These are phyloP conservation scores for Phlebopus sp. DNA, from an alignment of 1,284 basidiomycete genomes.

Conservation along the genomic window DNA sequence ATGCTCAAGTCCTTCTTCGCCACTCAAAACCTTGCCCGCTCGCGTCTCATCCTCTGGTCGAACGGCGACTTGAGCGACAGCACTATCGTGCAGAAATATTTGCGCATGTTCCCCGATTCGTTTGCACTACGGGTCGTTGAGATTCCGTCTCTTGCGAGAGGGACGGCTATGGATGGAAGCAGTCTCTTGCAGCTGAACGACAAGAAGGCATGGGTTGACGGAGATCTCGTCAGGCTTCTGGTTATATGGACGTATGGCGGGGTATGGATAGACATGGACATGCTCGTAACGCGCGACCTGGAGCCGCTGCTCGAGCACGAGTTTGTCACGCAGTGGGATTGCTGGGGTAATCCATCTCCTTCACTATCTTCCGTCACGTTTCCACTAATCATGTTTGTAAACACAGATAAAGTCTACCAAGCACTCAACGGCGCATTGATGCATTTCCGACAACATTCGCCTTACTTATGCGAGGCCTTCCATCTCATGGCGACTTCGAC, in stretches of 20 bases:
- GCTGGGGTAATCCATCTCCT: constrained; percentile 65
- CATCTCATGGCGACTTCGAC: constrained; percentile 79
- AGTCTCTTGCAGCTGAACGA: constrained; percentile 61
- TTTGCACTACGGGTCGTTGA: constrained; percentile 71
- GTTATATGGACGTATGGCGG: constrained; percentile 90
- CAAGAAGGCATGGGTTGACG: constrained; percentile 87
- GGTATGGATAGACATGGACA: constrained; percentile 96
- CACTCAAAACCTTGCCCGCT: constrained; percentile 69
- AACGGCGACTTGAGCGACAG: constrained; percentile 73
- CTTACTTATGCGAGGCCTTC: constrained; percentile 94
- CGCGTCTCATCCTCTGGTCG: constrained; percentile 82
- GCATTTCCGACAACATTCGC: constrained; percentile 84
- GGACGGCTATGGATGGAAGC: constrained; percentile 73
- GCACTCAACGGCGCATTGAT: constrained; percentile 91
- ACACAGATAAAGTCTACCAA: constrained; percentile 78
- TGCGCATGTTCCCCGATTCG: constrained; percentile 60
- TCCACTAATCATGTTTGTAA: not conserved
- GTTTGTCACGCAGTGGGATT: constrained; percentile 96
- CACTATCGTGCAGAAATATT: constrained; percentile 59
- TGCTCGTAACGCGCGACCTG: constrained; percentile 80
- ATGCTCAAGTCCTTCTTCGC: constrained; percentile 90
- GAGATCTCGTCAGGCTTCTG: constrained; percentile 82
- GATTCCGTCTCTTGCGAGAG: constrained; percentile 62
- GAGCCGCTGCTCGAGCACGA: constrained; percentile 85
- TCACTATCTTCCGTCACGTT: not conserved